Conservation (phyloP, 768 basidiomycete species). For the Candolleomyces efflorescens region DNA sequence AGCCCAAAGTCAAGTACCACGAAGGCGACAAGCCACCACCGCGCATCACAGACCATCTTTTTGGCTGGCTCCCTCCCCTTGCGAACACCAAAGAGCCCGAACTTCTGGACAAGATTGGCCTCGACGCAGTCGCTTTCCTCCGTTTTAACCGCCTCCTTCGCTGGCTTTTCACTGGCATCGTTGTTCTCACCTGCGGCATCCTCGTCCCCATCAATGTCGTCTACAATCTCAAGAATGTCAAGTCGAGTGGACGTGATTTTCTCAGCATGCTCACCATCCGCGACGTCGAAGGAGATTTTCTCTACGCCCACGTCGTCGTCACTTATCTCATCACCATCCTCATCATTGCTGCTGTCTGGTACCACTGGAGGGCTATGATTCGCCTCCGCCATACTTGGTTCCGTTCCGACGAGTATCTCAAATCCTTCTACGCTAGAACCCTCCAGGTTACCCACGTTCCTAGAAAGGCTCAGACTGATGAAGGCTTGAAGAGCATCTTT, state of each 20-base stretch:
- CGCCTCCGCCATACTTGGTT: slow-evolving; percentile 83
- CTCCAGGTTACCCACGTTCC: slow-evolving; percentile 78
- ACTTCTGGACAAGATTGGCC: slow-evolving; percentile 80
- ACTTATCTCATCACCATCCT: slow-evolving; percentile 78
- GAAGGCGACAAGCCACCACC: slow-evolving; percentile 74
- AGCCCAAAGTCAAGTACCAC: slow-evolving; percentile 93
- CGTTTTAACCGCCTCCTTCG: slow-evolving; percentile 88
- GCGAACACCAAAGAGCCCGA: slow-evolving; percentile 83
- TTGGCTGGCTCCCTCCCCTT: slow-evolving; percentile 90
- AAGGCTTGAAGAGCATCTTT: slow-evolving; percentile 76
- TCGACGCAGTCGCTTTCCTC: slow-evolving; percentile 91
- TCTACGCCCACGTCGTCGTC: slow-evolving; percentile 82
- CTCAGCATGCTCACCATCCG: slow-evolving; percentile 86
- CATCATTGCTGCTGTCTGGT: slow-evolving; percentile 67
- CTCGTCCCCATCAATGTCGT: slow-evolving; percentile 85
- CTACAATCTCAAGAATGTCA: slow-evolving; percentile 74
- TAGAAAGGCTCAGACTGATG: slow-evolving; percentile 78
- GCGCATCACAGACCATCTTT: slow-evolving; percentile 73
- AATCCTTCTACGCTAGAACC: slow-evolving; percentile 92
- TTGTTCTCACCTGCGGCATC: slow-evolving; percentile 59
- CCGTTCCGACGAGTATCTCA: slow-evolving; percentile 81
- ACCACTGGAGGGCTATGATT: slow-evolving; percentile 77
- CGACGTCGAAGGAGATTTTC: slow-evolving; percentile 63
- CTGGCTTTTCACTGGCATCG: slow-evolving; percentile 61
- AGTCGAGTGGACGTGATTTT: slow-evolving; percentile 44